These are phyloP conservation scores for Microdochium paspali DNA, from an alignment of 2,329 filamentous ascomycete species.

Conservation along the genomic window DNA sequence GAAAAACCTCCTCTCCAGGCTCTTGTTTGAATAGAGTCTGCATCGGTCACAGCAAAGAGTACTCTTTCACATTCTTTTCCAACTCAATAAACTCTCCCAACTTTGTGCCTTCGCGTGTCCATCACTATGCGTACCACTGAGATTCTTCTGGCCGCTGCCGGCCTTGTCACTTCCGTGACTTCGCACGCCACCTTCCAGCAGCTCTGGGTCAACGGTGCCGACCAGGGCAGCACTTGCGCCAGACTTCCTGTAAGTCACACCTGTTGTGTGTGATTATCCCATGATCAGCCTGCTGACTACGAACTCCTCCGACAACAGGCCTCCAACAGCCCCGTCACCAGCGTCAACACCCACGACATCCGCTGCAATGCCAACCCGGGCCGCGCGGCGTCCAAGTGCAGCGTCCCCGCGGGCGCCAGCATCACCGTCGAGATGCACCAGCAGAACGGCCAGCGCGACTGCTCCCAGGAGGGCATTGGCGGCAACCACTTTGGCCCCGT, in stretches of 20 bases:
- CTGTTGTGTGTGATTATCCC: background rate
- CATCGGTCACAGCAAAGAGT: background rate
- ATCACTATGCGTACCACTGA: slow-evolving; percentile 24
- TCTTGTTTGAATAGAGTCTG: background rate
- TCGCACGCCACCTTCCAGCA: slow-evolving; percentile 43
- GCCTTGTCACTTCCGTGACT: slow-evolving; percentile 24
- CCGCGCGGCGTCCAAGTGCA: slow-evolving; percentile 22
- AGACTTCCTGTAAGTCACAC: background rate
- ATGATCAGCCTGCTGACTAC: slow-evolving; percentile 4
- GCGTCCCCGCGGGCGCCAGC: slow-evolving; percentile 23
- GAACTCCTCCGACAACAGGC: slow-evolving; percentile 3
- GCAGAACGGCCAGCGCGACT: slow-evolving; percentile 30
- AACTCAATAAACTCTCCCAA: background rate
- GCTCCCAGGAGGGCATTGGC: slow-evolving; percentile 37
- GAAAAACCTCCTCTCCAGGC: background rate
- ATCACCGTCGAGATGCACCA: slow-evolving; percentile 39
- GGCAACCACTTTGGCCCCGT: slow-evolving; percentile 43
- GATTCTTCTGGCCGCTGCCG: slow-evolving; percentile 17
- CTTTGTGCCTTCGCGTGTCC: background rate
- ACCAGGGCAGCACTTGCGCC: slow-evolving; percentile 12
- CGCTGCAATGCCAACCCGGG: slow-evolving; percentile 28
- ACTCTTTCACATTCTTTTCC: background rate
- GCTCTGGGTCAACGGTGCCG: slow-evolving; percentile 35
- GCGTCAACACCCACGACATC: slow-evolving; percentile 27
- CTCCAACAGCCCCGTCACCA: slow-evolving; percentile 31